These are phyloP conservation scores for Amborella trichopoda DNA, from an alignment of 164 flowering plant species.

Conservation along the genomic window DNA sequence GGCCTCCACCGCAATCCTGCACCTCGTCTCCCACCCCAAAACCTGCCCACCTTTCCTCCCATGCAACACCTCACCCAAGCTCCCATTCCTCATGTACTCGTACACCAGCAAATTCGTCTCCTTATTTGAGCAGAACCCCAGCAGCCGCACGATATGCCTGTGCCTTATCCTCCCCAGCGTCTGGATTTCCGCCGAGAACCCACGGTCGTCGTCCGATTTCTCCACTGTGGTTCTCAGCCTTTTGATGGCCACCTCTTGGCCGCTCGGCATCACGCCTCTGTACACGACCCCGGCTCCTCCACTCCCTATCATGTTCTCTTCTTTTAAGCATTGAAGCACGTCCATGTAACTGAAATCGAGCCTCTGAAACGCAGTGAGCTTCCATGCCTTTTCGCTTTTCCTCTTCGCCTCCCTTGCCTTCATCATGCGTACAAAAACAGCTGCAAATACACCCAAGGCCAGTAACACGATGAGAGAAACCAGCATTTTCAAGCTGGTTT, in stretches of 20 bases:
- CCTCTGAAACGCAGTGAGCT: slow-evolving; percentile 67
- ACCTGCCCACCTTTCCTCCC: slow-evolving; percentile 70
- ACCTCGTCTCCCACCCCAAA: slow-evolving; percentile 77
- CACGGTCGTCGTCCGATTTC: slow-evolving; percentile 43
- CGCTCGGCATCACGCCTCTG: slow-evolving; percentile 72
- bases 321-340: slow-evolving; percentile 67
- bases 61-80: slow-evolving; percentile 77
- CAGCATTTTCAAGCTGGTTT: neutral
- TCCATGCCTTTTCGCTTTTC: slow-evolving; percentile 32
- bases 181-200: slow-evolving; percentile 83
- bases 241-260: slow-evolving; percentile 70
- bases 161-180: slow-evolving; percentile 80
- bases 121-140: slow-evolving; percentile 75
- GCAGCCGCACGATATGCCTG: slow-evolving; percentile 67
- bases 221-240: slow-evolving; percentile 34
- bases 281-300: slow-evolving; percentile 94
- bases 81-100: slow-evolving; percentile 94
- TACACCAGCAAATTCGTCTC: slow-evolving; percentile 70
- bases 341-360: slow-evolving; percentile 66
- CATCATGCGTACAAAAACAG: slow-evolving; percentile 8
- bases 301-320: slow-evolving; percentile 86
- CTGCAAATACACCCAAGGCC: slow-evolving; percentile 9
- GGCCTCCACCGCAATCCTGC: slow-evolving; percentile 61
- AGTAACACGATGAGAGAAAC: slow-evolving; percentile 17
- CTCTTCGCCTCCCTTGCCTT: slow-evolving; percentile 13